phyloP scores from a whole-genome alignment of 768 basidiomycete genomes.

The Calvatia gigantea region DNA sequence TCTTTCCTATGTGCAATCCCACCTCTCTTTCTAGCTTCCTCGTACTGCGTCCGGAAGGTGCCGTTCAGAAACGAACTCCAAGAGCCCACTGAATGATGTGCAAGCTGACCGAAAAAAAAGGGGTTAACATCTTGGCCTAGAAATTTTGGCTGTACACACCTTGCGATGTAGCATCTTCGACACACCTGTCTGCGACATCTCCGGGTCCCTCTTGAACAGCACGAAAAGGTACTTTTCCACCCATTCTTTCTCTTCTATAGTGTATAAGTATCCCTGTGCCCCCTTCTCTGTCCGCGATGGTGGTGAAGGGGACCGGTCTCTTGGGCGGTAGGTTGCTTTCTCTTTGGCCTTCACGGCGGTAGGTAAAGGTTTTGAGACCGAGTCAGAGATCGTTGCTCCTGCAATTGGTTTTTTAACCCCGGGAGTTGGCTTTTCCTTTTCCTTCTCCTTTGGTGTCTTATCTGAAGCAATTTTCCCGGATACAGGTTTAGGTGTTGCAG shows the following conservation, averaged over 20 bases:
- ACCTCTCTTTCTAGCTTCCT: constrained; percentile 45
- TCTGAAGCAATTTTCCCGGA: background rate
- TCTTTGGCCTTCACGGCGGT: background rate
- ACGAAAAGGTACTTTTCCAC: constrained; percentile 39
- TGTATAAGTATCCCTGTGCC: constrained; percentile 34
- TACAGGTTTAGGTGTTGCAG: background rate
- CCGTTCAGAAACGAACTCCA: constrained; percentile 42
- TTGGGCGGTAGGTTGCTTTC: constrained; percentile 1
- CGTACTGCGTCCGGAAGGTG: constrained; percentile 35
- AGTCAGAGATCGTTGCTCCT: background rate
- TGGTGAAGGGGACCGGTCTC: constrained; percentile 2
- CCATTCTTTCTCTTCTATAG: constrained; percentile 50
- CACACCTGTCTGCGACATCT: constrained; percentile 35
- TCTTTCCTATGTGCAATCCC: constrained; percentile 49
- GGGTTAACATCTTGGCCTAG: background rate
- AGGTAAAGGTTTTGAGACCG: background rate
- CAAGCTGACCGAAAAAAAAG: constrained; percentile 40
- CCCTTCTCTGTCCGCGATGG: background rate
- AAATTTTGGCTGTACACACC: constrained; percentile 27
- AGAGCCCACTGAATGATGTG: constrained; percentile 49
- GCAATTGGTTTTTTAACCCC: background rate
- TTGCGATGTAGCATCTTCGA: constrained; percentile 38
- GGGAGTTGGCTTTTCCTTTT: background rate
- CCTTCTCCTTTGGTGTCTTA: constrained; percentile 1
- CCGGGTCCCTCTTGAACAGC: constrained; percentile 45